phyloP scores from a whole-genome alignment of 371 early-diverging fungal genomes.

The Apophysomyces sp. region DNA sequence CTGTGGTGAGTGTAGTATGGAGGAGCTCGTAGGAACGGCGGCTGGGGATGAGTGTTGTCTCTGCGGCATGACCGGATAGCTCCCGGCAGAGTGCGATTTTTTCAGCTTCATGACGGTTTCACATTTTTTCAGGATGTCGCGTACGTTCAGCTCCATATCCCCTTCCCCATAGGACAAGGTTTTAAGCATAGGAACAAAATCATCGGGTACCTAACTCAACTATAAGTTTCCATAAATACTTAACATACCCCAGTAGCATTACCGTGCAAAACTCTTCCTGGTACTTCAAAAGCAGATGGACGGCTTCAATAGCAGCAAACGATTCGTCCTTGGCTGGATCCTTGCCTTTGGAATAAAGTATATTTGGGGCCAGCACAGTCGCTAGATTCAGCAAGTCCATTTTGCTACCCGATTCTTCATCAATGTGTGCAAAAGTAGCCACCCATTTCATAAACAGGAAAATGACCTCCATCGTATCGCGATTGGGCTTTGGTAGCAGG shows the following conservation, averaged over 20 bases:
- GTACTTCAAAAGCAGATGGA: conserved; percentile 68
- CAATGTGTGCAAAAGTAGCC: conserved; percentile 64
- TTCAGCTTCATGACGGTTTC: conserved; percentile 58
- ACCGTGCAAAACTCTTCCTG: conserved; percentile 79
- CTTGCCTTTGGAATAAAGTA: conserved; percentile 83
- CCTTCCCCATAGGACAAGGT: conserved; percentile 56
- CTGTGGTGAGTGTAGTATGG: neutral
- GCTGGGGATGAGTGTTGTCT: conserved; percentile 43
- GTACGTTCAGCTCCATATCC: conserved; percentile 56
- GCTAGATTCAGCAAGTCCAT: conserved; percentile 92
- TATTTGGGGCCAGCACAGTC: conserved; percentile 91
- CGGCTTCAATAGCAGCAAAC: conserved; percentile 72
- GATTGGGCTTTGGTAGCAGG: conserved; percentile 87
- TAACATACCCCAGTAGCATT: no score
- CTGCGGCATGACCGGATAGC: conserved; percentile 18
- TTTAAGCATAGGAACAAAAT: conserved; percentile 60
- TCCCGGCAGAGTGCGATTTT: conserved; percentile 28
- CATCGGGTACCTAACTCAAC: conserved; percentile 75
- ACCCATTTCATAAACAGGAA: conserved; percentile 87
- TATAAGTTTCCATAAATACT: no score
- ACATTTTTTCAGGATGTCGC: conserved; percentile 65
- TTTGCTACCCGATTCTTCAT: conserved; percentile 76
- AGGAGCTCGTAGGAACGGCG: conserved; percentile 8
- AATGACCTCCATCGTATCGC: conserved; percentile 89
- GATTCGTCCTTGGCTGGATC: conserved; percentile 65